Percentiles rank a stretch among this genome's conserved stretches.
phyloP scores from a whole-genome alignment of 257 asterid genomes.

The Plantago ovata region DNA sequence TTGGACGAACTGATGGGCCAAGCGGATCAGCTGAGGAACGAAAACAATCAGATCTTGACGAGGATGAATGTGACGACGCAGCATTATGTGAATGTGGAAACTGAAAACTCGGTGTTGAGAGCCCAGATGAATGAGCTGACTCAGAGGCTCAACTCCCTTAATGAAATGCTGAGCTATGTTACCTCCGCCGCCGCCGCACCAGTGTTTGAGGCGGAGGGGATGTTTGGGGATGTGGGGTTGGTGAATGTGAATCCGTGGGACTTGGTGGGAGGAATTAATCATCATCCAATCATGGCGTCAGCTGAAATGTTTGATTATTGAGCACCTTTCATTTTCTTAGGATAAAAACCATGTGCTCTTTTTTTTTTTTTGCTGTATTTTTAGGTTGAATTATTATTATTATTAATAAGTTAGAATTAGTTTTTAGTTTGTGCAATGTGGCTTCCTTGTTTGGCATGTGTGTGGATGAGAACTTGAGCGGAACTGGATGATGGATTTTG shows the following conservation, averaged over 20 bases:
- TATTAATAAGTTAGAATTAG: neutral
- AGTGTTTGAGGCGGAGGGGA: no score
- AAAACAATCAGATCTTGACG: constrained; percentile 23
- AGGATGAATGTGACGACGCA: constrained; percentile 23
- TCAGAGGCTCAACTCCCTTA: constrained; percentile 42
- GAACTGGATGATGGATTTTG: neutral
- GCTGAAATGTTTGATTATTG: neutral
- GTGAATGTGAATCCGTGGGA: no score
- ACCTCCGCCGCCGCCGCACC: neutral
- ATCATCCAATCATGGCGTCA: neutral
- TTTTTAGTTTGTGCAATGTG: neutral
- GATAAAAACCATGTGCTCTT: no score
- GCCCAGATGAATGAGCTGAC: constrained; percentile 29
- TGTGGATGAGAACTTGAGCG: neutral
- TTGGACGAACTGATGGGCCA: constrained; percentile 35
- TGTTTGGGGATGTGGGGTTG: no score
- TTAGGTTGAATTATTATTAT: neutral
- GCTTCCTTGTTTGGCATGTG: neutral
- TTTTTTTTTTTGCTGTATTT: neutral
- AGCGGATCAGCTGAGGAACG: constrained; percentile 28
- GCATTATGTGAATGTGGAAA: constrained; percentile 22
- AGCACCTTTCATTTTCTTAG: neutral
- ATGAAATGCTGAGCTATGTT: constrained; percentile 29
- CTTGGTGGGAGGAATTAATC: neutral
- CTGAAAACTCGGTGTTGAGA: constrained; percentile 29